Evolutionary conservation across 306 rosid genomes (phyloP), one percentile per base, ranked within the genome.

Genomic region (Malus asiatica): DNA sequence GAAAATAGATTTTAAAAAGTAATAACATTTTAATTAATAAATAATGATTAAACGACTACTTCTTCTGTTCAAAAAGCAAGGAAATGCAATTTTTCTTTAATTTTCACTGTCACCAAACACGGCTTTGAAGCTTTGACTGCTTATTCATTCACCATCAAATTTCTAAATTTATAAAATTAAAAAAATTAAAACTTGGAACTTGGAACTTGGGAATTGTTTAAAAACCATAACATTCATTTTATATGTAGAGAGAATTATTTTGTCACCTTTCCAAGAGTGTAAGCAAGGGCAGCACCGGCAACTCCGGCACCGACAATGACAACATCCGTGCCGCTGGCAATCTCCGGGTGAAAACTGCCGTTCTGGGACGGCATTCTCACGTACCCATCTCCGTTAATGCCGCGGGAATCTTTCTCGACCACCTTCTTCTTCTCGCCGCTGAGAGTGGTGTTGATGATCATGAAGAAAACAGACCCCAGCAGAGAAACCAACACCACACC

Each of bases 231-330:
- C 12, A 48, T 48, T 15, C 20, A 48, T 48, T 48, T 48, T 48
- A 48, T 48, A 15, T 58, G 66, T 23, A 27, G 19, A 61, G 4
- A 23, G 42, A 63, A 63, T 63, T 63, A 4, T 48, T 15, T 63
- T 16, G 35, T 27, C 46, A 93, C 97, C 97, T 89, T 91, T 52
- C 80, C 97, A 77, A 93, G 97, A 22, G 92, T 89, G 77, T 84
- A 86, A 86, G 98, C 93, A 70, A 93, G 93, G 79, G 98, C 98
- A 11, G 97, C 88, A 29, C 98, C 98, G 51, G 97, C 96, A 74
- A 93, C 98, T 1, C 97, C 98, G 42, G 97, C 98, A 57, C 98
- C 97, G 6, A 93, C 97, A 68, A 91, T 80, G 81, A 93, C 79
- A 48, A 93, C 80, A 35, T 91, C 93, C 0, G 82, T 42, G 1